Evolutionary conservation across 1,284 basidiomycete species (phyloP), one percentile per base, ranked within the genome.

Genomic region (Pyrrhoderma lamaoense): DNA sequence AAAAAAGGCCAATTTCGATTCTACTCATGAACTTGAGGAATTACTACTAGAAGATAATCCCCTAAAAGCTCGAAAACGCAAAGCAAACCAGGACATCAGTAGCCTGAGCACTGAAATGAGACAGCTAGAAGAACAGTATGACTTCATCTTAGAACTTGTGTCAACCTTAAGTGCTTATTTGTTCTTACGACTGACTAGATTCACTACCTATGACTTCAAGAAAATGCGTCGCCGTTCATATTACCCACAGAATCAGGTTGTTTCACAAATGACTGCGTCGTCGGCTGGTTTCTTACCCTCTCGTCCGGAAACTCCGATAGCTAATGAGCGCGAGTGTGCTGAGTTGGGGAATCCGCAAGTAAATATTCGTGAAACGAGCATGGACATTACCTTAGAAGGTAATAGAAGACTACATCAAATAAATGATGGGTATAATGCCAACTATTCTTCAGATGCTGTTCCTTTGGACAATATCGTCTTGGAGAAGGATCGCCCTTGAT

Each of bases 1-100:
- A 19, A 97, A 97, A 70, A 95, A 95, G 67, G 93, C 95, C 18
- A 98, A 99, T 67, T 99, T 98, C 65, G 95, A 99, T 64, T 94
- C 94, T n/a, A 96, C 95, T 13, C 94, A 98, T 65, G 95, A 99
- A 68, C 70, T 99, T 31, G 95, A 99, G 64, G 95, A 99, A 70
- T 72, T 99, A 37, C 67, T 99, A 34, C 70, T 99, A 8, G 95
- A 98, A 67, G 95, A 98, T 64, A 98, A 99, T 63, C 95, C 95
- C 44, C 73, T 98, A 49, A 98, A 97, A 66, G 93, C 95, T 11
- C 87, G 92, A 62, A 87, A 90, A 58, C 79, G 95, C 48, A 96
- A 95, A 65, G 86, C 84, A 4, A 89, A 89, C 56, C 87, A 93
- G 56, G 93, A 97, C 60, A 67, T 85, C 23, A 78, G 75, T 57